Base-by-base conservation (phyloP, 768 basidiomycete species). In the Baorangia bicolor region DNA sequence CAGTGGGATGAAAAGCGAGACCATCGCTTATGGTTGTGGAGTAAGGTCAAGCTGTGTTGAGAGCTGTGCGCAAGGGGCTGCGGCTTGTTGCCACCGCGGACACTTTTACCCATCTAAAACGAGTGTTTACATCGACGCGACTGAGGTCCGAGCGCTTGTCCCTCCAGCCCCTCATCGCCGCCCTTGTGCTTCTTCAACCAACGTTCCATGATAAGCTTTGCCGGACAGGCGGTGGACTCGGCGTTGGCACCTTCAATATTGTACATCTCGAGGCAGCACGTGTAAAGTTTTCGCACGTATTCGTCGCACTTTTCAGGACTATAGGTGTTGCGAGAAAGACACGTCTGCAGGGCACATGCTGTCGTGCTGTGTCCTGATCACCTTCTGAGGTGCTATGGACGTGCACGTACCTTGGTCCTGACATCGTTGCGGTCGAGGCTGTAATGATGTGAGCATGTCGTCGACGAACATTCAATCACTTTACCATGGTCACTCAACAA, bases 331-430 rank as follows among this genome's bases (percentile, higher is more conserved):
- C 78, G 83, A 49, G 77, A 77, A 30, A 90, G 74, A 64, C 88
- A 90, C 2, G 73, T 53, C 41, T 89, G 88, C 4, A 90, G 72
- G 21, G 74, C 68, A 63, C 88, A 90, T 0, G 88, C 88, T 90
- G 61, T 2, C 5, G 1, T 18, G 33, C 28, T 1, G 11, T 23
- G 42, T 53, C 18, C 4, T 21, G 25, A 28, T 33, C 49, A 53
- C 12, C 8, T 13, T 2, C 33, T 8, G 20, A 6, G 31, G 10
- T 30, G 10, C 11, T 5, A 18, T 38, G 25, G 23, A 30, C 31
- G 7, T n/a, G 11, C n/a, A 53, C 65, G n/a, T 6, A 67, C 67
- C 67, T 67, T 67, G 35, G 11, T 50, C 51, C 42, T 70, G 68
- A 41, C 68, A 69, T 1, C 4, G 54, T 16, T 62, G 65, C 3